Evolutionary conservation across 176 grass and related monocot genomes (phyloP), one percentile per base, ranked within the genome.

Genomic region (Pontederia paniculata): DNA sequence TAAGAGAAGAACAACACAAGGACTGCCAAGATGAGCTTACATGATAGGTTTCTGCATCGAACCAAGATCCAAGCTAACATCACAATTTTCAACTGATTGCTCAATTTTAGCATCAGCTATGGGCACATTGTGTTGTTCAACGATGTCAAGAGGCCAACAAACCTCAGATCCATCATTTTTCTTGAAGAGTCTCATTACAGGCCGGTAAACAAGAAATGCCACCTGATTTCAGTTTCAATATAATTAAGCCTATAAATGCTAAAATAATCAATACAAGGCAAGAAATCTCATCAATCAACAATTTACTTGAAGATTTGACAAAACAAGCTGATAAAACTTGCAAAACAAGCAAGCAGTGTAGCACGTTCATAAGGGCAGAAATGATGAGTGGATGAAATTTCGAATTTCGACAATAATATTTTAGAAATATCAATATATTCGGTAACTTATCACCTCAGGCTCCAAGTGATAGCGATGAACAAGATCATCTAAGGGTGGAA

Each of bases 141-240:
- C 20, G 15, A 48, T 61, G 48, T 62, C 31, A 21, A 91, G 73
- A 66, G 94, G 94, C 94, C 94, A 98, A 63, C 21, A 93, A 42
- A 70, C 76, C 44, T 89, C 87, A 67, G 76, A 84, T 8, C 74
- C 74, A 70, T 59, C 67, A 63, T 45, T 21, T 54, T 63, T 82
- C 73, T 84, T 90, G 63, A 98, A 98, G 64, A 98, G 94, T 60
- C 83, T 90, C 94, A 98, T 98, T 62, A 91, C 87, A 4, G 94
- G 94, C 14, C 94, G 94, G 69, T 98, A 93, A 67, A 98, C 90
- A 65, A 98, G 83, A 79, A 98, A 98, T 66, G 94, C 87, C 57
- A 98, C 94, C 93, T 97, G 73, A 68, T 78, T 73, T n/a, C 63
- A 61, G 9, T 60, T 8, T 11, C 13, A 16, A n/a, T 44, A 61